phyloP scores from a whole-genome alignment of 768 basidiomycete species.

The Calocybe indica region DNA sequence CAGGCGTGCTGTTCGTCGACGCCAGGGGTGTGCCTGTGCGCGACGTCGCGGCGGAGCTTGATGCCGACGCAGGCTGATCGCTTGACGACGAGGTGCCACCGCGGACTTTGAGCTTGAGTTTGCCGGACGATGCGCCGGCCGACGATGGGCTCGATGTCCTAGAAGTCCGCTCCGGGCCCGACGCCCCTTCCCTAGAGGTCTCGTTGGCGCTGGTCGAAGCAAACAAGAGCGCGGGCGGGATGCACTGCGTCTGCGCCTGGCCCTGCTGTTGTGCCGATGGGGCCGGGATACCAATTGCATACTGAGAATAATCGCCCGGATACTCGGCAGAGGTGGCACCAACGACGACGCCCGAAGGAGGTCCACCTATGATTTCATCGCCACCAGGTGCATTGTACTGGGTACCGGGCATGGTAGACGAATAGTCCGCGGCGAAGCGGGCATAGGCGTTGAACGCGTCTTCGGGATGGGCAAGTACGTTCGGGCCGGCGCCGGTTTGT shows the following conservation, averaged over 20 bases:
- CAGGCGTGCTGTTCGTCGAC: conserved; percentile 4
- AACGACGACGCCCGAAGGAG: conserved; percentile 1
- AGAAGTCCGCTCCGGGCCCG: neutral
- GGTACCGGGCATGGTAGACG: conserved; percentile 56
- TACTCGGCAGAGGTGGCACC: conserved; percentile 3
- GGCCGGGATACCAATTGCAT: neutral
- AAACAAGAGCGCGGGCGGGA: conserved; percentile 18
- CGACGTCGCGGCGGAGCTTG: neutral
- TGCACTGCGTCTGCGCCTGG: conserved; percentile 10
- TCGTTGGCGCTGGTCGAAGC: conserved; percentile 10
- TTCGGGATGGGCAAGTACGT: conserved; percentile 28
- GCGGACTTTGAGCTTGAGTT: conserved; percentile 16
- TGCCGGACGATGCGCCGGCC: conserved; percentile 8
- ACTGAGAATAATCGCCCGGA: conserved; percentile 1
- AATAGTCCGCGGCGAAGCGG: conserved; percentile 57
- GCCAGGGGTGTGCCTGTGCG: neutral
- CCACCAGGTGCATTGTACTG: conserved; percentile 32
- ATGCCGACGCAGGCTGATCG: neutral
- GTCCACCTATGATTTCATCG: conserved; percentile 23
- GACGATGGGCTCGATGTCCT: neutral
- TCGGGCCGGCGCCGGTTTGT: neutral
- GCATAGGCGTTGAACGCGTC: conserved; percentile 69
- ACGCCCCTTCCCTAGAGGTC: conserved; percentile 11
- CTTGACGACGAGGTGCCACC: neutral
- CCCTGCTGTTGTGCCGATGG: conserved; percentile 1